phyloP scores from a whole-genome alignment of 163 green algal species.

The Botryococcus braunii region DNA sequence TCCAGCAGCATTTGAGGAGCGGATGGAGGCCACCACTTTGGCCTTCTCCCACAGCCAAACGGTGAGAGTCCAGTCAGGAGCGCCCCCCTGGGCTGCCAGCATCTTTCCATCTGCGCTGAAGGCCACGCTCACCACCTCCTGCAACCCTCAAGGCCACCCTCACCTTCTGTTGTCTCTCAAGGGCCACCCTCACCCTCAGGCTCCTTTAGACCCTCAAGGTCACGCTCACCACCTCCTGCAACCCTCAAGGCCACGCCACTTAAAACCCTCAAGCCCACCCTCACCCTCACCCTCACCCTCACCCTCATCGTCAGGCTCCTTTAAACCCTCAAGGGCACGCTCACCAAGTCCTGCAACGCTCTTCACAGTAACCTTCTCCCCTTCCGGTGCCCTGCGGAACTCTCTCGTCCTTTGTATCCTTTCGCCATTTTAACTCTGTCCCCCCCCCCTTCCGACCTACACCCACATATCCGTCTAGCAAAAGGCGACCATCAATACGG shows the following conservation, averaged over 20 bases:
- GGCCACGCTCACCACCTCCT: conserved; percentile 75
- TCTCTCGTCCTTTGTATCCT: no score
- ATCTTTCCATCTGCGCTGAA: conserved; percentile 75
- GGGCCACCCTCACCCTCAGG: not conserved
- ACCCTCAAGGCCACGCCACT: not conserved
- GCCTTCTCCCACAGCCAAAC: conserved; percentile 85
- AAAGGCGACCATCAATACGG: no score
- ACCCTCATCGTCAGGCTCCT: not conserved
- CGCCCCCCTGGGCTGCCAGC: conserved; percentile 67
- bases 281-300: no score
- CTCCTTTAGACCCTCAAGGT: conserved; percentile 46
- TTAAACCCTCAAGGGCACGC: not conserved
- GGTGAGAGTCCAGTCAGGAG: conserved; percentile 76
- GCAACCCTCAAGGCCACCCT: conserved; percentile 7
- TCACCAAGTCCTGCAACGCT: no score
- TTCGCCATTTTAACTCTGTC: no score
- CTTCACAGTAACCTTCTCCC: no score
- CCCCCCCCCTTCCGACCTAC: no score
- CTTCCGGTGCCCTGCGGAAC: no score
- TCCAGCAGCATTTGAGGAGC: conserved; percentile 50
- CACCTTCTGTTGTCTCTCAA: not conserved
- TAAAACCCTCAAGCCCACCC: not conserved
- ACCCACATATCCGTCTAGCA: no score
- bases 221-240: conserved; percentile 77
- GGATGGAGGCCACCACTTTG: conserved; percentile 52